These are phyloP conservation scores for Diaporthe citri DNA, from an alignment of 2,329 filamentous ascomycete species.

Conservation along the genomic window DNA sequence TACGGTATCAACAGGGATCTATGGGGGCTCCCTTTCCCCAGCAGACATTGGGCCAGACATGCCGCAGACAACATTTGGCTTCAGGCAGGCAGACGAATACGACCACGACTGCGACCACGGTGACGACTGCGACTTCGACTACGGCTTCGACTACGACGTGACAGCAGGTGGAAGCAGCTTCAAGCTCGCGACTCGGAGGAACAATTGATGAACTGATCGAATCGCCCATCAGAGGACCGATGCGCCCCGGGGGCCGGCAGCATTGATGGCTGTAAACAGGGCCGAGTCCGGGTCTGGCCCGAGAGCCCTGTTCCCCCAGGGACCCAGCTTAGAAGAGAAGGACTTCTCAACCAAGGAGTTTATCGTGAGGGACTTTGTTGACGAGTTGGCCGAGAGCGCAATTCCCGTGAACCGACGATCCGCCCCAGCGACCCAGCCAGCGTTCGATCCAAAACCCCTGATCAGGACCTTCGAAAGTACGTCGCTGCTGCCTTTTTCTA, in stretches of 20 bases:
- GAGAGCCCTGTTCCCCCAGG: conserved; percentile 80
- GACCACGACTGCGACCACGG: neutral
- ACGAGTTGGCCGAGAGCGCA: conserved; percentile 88
- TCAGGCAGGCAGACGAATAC: conserved; percentile 5
- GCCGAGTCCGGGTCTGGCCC: conserved; percentile 57
- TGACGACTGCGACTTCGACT: neutral
- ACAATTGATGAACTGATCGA: conserved; percentile 24
- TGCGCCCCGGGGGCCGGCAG: conserved; percentile 57
- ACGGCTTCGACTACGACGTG: neutral
- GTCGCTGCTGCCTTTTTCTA: conserved; percentile 36
- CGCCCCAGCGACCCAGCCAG: conserved; percentile 66
- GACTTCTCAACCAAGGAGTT: conserved; percentile 93
- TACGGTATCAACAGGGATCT: neutral
- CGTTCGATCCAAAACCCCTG: conserved; percentile 95
- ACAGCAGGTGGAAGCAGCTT: neutral
- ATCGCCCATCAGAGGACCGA: conserved; percentile 31
- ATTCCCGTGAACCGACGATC: conserved; percentile 86
- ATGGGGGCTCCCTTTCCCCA: conserved; percentile 23
- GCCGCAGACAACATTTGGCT: conserved; percentile 2
- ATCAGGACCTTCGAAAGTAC: conserved; percentile 92
- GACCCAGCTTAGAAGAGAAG: conserved; percentile 87
- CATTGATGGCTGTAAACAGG: conserved; percentile 49
- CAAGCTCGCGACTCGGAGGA: neutral
- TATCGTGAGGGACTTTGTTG: conserved; percentile 97
- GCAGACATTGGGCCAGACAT: conserved; percentile 15